Evolutionary conservation across 371 early-diverging fungal genomes (phyloP), one percentile per base, ranked within the genome.

Genomic region (Circinella umbellata): DNA sequence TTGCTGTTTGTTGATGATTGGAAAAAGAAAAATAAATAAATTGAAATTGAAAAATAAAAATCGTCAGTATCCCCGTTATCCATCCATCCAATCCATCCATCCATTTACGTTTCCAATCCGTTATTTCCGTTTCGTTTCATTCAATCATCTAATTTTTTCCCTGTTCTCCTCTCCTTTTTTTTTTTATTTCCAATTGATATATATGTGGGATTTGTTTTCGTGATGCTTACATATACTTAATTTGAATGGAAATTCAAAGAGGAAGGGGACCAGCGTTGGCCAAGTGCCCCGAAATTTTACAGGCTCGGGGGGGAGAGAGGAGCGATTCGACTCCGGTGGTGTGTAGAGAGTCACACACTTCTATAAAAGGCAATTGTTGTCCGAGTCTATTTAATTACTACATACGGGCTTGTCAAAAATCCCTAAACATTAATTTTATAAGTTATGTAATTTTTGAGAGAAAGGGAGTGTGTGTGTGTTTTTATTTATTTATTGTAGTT

Each of bases 1-100:
- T 81, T 83, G 77, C 84, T 86, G 77, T 36, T 27, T 27, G 27
- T 27, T 27, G 27, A 27, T 27, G 27, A 27, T 27, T 27, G 27
- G 2, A 27, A 27, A 27, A 27, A 27, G 0, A 27, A 27, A 27
- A 27, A 27, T 27, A 27, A 27, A 42, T 1, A 9, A 42, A 42
- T 42, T 42, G 42, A 42, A 9, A 11, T 36, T 39, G n/a, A 60
- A 66, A 68, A 57, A 53, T 47, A 18, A 37, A 53, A 48, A 54
- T 17, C n/a, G 27, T 46, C 54, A 53, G 61, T 57, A 49, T 42
- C 1, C 1, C 3, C 51, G 15, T 35, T 14, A 63, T 65, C 62
- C 63, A 61, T 61, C 51, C 59, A 64, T 69, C 60, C 46, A 34
- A 1, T 47, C 49, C 59, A 64, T 70, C 70, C 70, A 72, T 72